Evolutionary conservation across 179 eudicot species (phyloP).

Genomic region (Patellifolia procumbens): DNA sequence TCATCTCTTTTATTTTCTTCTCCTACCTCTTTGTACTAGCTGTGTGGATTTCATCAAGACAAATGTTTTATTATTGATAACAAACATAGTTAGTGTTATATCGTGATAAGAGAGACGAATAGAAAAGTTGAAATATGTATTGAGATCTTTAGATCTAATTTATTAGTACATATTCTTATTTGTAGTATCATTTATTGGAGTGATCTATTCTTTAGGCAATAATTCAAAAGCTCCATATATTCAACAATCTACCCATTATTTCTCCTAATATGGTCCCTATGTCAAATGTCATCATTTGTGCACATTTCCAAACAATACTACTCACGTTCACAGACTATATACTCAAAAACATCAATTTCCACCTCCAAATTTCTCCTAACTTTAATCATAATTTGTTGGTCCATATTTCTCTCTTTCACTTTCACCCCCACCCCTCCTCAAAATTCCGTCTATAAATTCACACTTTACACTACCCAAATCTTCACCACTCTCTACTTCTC

Average conservation of each 20-base stretch:
- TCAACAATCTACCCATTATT: not conserved
- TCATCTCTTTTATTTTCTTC: too few species aligned
- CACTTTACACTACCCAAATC: not conserved
- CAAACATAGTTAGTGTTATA: too few species aligned
- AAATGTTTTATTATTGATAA: too few species aligned
- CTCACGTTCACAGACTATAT: not conserved
- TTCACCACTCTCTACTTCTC: not conserved
- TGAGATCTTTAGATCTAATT: too few species aligned
- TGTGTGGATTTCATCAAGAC: too few species aligned
- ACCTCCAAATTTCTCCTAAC: not conserved
- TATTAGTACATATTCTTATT: too few species aligned
- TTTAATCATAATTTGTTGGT: not conserved
- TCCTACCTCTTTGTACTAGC: too few species aligned
- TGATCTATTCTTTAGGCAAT: too few species aligned
- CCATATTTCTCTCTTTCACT: not conserved
- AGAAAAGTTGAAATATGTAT: too few species aligned
- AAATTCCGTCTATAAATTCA: conserved; percentile 20
- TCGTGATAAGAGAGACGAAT: too few species aligned
- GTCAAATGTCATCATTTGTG: conserved; percentile 5
- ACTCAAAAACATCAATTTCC: too few species aligned
- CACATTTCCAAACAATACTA: conserved; percentile 1
- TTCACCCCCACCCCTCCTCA: not conserved
- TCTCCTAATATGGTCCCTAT: not conserved
- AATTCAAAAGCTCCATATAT: not conserved
- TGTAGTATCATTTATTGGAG: too few species aligned